Conservation (phyloP, 129 eudicot species). For the Pulicaria dysenterica region DNA sequence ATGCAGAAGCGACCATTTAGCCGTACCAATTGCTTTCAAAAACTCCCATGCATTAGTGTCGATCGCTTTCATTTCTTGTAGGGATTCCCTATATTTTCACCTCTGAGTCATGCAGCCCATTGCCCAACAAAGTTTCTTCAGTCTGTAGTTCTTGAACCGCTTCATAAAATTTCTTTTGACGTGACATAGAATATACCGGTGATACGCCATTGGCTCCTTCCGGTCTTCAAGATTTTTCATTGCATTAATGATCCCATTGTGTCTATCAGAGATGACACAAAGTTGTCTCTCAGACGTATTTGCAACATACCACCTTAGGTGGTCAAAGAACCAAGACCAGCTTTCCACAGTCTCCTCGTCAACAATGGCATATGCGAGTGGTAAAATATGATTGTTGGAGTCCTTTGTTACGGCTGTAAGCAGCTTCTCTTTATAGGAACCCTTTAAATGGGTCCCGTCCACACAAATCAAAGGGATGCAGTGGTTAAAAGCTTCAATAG, state of each 20-base stretch:
- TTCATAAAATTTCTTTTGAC: not conserved
- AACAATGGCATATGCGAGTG: conserved; percentile 1
- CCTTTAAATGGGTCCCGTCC: not conserved
- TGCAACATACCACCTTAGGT: not conserved
- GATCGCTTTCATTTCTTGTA: not conserved
- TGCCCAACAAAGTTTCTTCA: conserved; percentile 1
- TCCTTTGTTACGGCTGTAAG: not conserved
- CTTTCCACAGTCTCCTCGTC: conserved; percentile 1
- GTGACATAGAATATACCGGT: not conserved
- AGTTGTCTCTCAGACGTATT: not conserved
- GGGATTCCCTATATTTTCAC: not conserved
- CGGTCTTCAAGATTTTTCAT: not conserved
- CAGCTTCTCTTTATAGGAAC: not conserved
- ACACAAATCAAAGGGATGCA: not conserved
- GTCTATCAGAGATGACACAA: not conserved
- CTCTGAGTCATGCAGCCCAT: not conserved
- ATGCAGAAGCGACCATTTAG: not conserved
- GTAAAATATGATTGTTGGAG: not conserved
- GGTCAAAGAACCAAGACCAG: conserved; percentile 6
- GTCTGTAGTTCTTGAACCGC: not conserved
- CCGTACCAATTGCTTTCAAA: no score
- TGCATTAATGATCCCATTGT: not conserved
- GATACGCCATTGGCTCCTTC: not conserved
- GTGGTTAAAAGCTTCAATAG: not conserved
- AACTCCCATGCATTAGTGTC: not conserved